Base-by-base conservation (phyloP, 1,284 basidiomycete genomes). In the Schizophyllum commune region DNA sequence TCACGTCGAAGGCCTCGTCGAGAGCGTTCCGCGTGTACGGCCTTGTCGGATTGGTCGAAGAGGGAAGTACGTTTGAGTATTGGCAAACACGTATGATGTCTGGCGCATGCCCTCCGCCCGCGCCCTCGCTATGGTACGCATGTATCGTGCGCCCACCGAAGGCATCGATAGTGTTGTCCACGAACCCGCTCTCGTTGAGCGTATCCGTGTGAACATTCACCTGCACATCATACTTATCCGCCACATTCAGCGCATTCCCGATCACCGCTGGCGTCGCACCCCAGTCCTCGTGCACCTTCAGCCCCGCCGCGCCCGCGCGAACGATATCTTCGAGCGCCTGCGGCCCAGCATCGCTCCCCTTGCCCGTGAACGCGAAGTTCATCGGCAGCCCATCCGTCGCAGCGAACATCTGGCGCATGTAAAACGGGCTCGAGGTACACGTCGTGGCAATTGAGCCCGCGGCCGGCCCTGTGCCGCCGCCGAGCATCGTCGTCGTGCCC, bases 261-360 rank as follows among this genome's bases (percentile, higher is more conserved):
- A 99, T 98, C 0, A 84, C 85, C 17, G 86, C 87, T 0, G 96
- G 96, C 1, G 96, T 98, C 20, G 87, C 83, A 4, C 97, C 97
- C 97, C 97, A 99, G 74, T 99, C 97, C 72, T 99, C 97, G 70
- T 99, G 97, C 61, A 99, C 75, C 77, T 99, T 99, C 66, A 99
- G 74, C 0, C 96, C 96, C 27, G 84, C 86, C 0, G 94, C 96
- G 20, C 97, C 97, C 15, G 95, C 94, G 65, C 81, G 79, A 34
- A 98, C 80, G 62, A 97, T 83, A 63, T 98, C 96, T 69, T 89
- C 87, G 60, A 98, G 72, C 2, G 85, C 85, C 1, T 71, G 78
- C 17, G 81, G 75, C 0, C 88, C 92, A 0, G 91, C 84, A 72
- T 99, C 97, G 70, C 98, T 98, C 1, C 96, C 96, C 79, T 94